These are phyloP conservation scores for Pleurotus salmoneostramineus DNA, from an alignment of 768 basidiomycete species.

Conservation along the genomic window DNA sequence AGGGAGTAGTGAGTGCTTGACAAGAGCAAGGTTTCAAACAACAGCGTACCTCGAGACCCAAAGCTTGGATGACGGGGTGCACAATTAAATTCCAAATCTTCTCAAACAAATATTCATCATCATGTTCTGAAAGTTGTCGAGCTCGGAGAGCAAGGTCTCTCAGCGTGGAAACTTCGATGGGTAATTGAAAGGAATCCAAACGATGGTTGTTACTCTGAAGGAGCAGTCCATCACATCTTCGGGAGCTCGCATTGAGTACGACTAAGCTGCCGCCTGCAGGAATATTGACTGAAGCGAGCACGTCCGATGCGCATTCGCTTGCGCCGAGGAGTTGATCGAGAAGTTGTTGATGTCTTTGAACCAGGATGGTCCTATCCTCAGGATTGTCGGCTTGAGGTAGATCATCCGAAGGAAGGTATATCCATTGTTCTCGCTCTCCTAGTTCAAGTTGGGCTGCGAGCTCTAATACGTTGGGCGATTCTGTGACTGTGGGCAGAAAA, in stretches of 20 bases:
- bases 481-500: neutral
- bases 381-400: neutral
- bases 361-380: neutral
- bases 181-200: neutral
- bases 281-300: too few species aligned
- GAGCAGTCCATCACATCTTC: slow-evolving; percentile 10
- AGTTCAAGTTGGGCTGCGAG: neutral
- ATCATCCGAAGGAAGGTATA: neutral
- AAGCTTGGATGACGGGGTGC: neutral
- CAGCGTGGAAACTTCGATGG: neutral
- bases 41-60: neutral
- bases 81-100: neutral
- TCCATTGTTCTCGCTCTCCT: neutral
- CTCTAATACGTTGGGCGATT: neutral
- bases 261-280: too few species aligned
- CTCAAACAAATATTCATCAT: neutral
- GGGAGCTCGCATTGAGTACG: slow-evolving; percentile 7
- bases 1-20: neutral
- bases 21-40: neutral
- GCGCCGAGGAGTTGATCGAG: neutral
- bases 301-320: too few species aligned
- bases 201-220: neutral
- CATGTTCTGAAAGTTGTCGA: neutral
- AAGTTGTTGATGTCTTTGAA: neutral
- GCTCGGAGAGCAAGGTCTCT: neutral